Base-by-base conservation (phyloP, 345 rosid species). In the Populus ilicifolia region DNA sequence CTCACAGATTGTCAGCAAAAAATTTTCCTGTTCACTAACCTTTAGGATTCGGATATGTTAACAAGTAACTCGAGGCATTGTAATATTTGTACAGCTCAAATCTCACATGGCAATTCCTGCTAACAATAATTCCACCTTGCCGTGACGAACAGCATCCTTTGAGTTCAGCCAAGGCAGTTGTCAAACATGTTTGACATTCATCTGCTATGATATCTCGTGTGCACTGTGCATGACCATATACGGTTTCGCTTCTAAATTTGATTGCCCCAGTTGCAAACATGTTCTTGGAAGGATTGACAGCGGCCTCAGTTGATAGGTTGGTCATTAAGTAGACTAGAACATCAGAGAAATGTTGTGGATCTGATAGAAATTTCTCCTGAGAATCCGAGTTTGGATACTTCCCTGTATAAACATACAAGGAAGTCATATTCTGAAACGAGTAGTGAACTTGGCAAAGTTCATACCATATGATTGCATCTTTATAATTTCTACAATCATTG, bases 221-320 rank as follows among this genome's bases (percentile, higher is more conserved):
- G 46, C 88, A 87, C 74, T 87, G 89, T 27, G 75, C 84, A 41
- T 83, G 83, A 38, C 84, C 84, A 33, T 81, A 81, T 35, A 87
- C 29, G 13, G 74, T 75, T 41, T 52, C 33, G 30, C 52, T 64
- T 38, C 54, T 36, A 2, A 64, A 41, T 33, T 36, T 67, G 18
- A 76, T 27, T 78, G 75, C 62, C 27, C 88, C 89, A 8, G 70
- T 72, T 0, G 80, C 77, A 25, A 87, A 87, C 89, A 79, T 76
- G 25, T 5, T 7, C 77, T 62, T 66, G 27, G 77, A 48, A 21
- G 81, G 21, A 73, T 38, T 38, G n/a, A 8, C 44, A 16, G 79
- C 79, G 3, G 82, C 87, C 69, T 72, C 69, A 5, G 1, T 17
- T 3, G 82, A 66, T 48, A 87, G 50, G n/a, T 76, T 75, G 0